Percentiles rank a stretch among this genome's conserved stretches.
Conservation (phyloP, 768 basidiomycete genomes). For the Boletales sp. region DNA sequence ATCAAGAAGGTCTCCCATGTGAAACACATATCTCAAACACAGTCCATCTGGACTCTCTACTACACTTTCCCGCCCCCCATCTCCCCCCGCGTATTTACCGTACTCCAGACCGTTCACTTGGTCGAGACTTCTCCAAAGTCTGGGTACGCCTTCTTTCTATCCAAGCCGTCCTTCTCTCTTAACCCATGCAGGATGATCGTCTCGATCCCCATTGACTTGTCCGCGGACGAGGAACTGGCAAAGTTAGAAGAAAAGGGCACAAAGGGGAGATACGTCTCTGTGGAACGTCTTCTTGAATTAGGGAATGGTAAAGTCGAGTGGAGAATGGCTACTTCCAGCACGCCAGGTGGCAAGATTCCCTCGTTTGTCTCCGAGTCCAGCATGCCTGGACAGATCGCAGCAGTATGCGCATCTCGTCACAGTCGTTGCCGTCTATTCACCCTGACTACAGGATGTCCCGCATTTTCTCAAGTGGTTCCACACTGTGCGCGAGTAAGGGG, state of each 20-base stretch:
- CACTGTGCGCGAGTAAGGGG: constrained; percentile 22
- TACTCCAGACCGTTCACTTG: constrained; percentile 60
- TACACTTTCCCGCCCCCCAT: constrained; percentile 72
- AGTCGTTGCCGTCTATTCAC: neutral
- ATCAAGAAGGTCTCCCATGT: constrained; percentile 62
- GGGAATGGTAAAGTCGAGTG: constrained; percentile 66
- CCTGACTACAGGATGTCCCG: constrained; percentile 56
- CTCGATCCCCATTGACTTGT: constrained; percentile 68
- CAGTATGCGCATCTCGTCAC: constrained; percentile 34
- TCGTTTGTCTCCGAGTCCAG: constrained; percentile 57
- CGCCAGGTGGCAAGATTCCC: constrained; percentile 67
- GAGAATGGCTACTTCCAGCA: constrained; percentile 77
- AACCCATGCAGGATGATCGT: constrained; percentile 34
- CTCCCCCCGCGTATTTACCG: constrained; percentile 73
- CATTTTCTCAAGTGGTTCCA: constrained; percentile 69
- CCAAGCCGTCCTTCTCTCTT: neutral
- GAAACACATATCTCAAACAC: constrained; percentile 59
- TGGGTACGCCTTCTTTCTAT: constrained; percentile 44
- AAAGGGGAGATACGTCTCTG: constrained; percentile 65
- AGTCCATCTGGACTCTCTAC: constrained; percentile 66
- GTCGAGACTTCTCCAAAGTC: constrained; percentile 47
- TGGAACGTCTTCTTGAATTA: constrained; percentile 62
- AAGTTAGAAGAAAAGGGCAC: constrained; percentile 62
- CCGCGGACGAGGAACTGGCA: constrained; percentile 51
- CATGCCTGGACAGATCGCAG: constrained; percentile 60